Percentiles rank a stretch among this genome's conserved stretches.
These are phyloP conservation scores for Leucosporidium scottii DNA, from an alignment of 768 basidiomycete genomes.

Conservation along the genomic window DNA sequence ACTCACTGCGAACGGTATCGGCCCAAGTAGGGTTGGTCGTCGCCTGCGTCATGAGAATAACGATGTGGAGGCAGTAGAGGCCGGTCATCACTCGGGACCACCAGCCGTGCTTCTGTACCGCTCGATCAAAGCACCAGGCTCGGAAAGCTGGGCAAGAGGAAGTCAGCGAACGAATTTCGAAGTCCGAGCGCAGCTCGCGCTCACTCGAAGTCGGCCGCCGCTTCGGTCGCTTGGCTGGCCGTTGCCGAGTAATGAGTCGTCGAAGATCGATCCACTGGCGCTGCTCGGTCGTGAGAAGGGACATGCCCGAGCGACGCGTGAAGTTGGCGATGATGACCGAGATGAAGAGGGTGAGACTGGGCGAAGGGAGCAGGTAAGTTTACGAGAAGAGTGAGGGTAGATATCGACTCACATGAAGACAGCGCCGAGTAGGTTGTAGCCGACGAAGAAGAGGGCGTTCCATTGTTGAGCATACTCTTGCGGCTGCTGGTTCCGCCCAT, in stretches of 20 bases:
- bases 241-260: slow-evolving; percentile 76
- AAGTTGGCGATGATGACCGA: slow-evolving; percentile 89
- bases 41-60: slow-evolving; percentile 58
- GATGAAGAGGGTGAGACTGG: slow-evolving; percentile 32
- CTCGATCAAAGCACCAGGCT: slow-evolving; percentile 86
- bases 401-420: slow-evolving; percentile 56
- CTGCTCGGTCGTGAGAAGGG: slow-evolving; percentile 76
- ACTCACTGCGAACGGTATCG: slow-evolving; percentile 30
- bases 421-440: slow-evolving; percentile 87
- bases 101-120: slow-evolving; percentile 85
- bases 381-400: slow-evolving; percentile 40
- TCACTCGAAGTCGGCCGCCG: slow-evolving; percentile 47
- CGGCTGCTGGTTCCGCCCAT: slow-evolving; percentile 62
- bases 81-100: slow-evolving; percentile 76
- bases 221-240: slow-evolving; percentile 74
- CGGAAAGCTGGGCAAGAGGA: slow-evolving; percentile 43
- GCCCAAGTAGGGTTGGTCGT: slow-evolving; percentile 16
- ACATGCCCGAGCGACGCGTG: slow-evolving; percentile 73
- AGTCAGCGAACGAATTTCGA: background rate
- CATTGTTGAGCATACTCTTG: slow-evolving; percentile 62
- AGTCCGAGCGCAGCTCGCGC: slow-evolving; percentile 26
- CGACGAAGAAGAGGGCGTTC: slow-evolving; percentile 84
- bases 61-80: slow-evolving; percentile 71
- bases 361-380: background rate
- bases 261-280: slow-evolving; percentile 90